Evolutionary conservation across 1,139 yeast genomes (phyloP).

Genomic region (Kazachstania sp.): DNA sequence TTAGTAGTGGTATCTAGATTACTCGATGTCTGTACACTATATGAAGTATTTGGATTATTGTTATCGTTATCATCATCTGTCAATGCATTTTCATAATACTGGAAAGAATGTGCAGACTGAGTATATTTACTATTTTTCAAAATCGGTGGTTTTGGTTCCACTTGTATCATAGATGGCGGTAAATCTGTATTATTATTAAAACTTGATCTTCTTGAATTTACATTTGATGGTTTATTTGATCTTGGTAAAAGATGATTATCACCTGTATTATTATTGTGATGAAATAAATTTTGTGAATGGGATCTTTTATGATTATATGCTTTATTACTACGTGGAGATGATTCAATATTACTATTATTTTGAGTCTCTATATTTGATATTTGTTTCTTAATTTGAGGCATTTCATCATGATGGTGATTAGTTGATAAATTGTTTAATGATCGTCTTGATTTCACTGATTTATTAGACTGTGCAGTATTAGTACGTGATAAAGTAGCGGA

Average conservation of each 20-base stretch:
- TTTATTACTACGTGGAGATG: neutral
- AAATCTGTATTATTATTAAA: slow-evolving; percentile 26
- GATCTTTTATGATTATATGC: slow-evolving; percentile 7
- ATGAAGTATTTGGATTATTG: slow-evolving; percentile 6
- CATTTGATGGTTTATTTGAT: neutral
- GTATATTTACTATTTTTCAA: slow-evolving; percentile 34
- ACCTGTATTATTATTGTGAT: neutral
- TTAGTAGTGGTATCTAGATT: neutral
- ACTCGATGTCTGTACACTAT: neutral
- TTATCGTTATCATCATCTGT: slow-evolving; percentile 26
- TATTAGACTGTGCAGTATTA: slow-evolving; percentile 12
- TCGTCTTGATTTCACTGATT: slow-evolving; percentile 6
- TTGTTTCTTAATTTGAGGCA: slow-evolving; percentile 3
- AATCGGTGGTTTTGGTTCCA: slow-evolving; percentile 64
- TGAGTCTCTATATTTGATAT: slow-evolving; percentile 5
- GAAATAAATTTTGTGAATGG: slow-evolving; percentile 6
- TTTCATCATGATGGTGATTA: neutral
- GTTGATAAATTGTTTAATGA: neutral
- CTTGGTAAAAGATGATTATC: slow-evolving; percentile 1
- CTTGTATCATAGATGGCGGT: slow-evolving; percentile 63
- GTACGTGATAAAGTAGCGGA: slow-evolving; percentile 11
- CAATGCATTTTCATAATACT: slow-evolving; percentile 27
- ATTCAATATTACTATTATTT: neutral
- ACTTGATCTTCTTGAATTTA: slow-evolving; percentile 16
- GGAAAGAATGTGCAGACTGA: slow-evolving; percentile 15